Conservation (phyloP, 2,329 filamentous ascomycete genomes). For the Dactylellina drechsleri region DNA sequence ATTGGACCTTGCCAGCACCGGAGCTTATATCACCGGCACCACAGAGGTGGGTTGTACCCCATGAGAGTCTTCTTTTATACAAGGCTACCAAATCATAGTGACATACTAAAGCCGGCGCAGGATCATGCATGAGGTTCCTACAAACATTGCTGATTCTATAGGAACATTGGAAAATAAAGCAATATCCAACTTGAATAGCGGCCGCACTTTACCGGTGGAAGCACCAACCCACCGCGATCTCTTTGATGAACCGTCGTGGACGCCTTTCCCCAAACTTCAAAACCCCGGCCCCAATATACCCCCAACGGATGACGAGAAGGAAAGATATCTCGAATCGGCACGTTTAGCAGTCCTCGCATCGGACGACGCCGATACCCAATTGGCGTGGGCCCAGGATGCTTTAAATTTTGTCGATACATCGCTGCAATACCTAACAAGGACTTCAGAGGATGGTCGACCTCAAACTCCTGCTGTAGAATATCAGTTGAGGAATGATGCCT, state of each 20-base stretch:
- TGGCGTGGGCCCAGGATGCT: conserved; percentile 95
- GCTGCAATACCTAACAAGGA: conserved; percentile 77
- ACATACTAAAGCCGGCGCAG: conserved; percentile 65
- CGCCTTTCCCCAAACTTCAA: conserved; percentile 86
- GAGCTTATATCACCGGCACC: conserved; percentile 76
- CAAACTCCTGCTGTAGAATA: conserved; percentile 88
- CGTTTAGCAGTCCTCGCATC: conserved; percentile 86
- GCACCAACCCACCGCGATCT: conserved; percentile 46
- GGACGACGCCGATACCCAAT: conserved; percentile 93
- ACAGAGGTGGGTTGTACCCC: conserved; percentile 67
- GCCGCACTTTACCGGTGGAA: conserved; percentile 51
- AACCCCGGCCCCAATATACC: conserved; percentile 86
- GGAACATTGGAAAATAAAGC: conserved; percentile 53
- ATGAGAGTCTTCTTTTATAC: conserved; percentile 2
- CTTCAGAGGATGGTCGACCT: conserved; percentile 72
- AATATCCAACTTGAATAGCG: conserved; percentile 57
- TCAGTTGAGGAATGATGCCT: conserved; percentile 84
- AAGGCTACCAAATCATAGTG: neutral
- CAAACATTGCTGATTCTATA: conserved; percentile 89
- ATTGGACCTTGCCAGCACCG: conserved; percentile 73
- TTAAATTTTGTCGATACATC: conserved; percentile 87
- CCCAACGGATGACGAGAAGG: conserved; percentile 92
- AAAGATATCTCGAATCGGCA: conserved; percentile 85
- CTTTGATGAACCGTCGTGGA: conserved; percentile 77
- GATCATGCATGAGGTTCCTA: conserved; percentile 93